Conservation (phyloP, 768 basidiomycete species). For the Suillus lakei region DNA sequence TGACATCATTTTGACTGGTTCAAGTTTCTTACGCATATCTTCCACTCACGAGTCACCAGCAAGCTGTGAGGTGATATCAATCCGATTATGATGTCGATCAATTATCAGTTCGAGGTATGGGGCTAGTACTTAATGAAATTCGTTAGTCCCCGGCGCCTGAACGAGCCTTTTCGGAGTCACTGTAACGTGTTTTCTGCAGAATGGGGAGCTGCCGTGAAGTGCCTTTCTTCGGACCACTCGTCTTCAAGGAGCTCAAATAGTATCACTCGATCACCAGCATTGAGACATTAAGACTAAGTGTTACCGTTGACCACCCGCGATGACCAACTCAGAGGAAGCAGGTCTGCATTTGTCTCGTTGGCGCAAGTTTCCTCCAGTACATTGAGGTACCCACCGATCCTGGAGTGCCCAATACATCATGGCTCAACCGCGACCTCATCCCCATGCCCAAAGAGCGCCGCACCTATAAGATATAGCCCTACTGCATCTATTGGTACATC, state of each 20-base stretch:
- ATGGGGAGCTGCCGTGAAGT: neutral
- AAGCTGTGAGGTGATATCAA: neutral
- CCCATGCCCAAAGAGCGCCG: constrained; percentile 30
- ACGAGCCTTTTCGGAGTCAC: neutral
- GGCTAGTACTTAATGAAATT: neutral
- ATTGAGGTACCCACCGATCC: neutral
- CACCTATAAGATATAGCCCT: constrained; percentile 32
- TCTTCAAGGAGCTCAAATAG: neutral
- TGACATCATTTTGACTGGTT: neutral
- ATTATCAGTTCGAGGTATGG: too few relatives aligned
- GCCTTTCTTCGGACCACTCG: neutral
- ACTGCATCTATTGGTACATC: constrained; percentile 33
- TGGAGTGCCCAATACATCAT: constrained; percentile 4
- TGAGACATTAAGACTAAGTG: neutral
- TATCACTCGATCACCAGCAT: neutral
- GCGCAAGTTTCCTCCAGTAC: neutral
- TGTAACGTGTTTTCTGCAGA: neutral
- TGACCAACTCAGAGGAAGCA: neutral
- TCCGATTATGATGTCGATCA: neutral
- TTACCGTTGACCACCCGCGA: neutral
- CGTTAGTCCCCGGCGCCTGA: neutral
- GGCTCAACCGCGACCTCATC: constrained; percentile 29
- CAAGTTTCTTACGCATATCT: neutral
- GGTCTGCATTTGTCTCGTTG: neutral
- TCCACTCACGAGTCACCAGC: neutral